Percentiles rank a stretch among this genome's conserved stretches.
Conservation (phyloP, 2,329 filamentous ascomycete genomes). For the Colletotrichum tabaci region DNA sequence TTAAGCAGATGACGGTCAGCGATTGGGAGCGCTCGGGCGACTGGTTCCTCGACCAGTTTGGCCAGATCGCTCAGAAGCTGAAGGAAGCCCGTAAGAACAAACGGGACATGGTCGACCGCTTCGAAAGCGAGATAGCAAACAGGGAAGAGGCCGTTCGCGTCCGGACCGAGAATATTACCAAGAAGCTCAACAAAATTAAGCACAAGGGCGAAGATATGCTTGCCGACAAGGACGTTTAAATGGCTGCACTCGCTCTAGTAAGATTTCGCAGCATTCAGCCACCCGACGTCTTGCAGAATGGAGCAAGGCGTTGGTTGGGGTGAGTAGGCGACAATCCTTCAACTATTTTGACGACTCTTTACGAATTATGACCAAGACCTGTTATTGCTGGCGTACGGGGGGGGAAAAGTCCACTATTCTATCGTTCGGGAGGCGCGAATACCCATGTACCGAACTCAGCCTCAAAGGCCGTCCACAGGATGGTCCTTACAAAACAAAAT, state of each 20-base stretch:
- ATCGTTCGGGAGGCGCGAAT: neutral
- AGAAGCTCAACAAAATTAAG: constrained; percentile 69
- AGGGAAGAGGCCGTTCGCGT: constrained; percentile 69
- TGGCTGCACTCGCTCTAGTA: neutral
- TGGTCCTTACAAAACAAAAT: constrained; percentile 61
- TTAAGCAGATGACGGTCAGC: constrained; percentile 66
- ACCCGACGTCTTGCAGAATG: neutral
- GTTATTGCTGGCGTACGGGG: constrained; percentile 17
- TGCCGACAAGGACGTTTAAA: constrained; percentile 57
- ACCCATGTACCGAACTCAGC: neutral
- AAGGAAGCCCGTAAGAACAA: constrained; percentile 65
- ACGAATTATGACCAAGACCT: constrained; percentile 38
- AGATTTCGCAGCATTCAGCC: neutral
- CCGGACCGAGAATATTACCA: constrained; percentile 68
- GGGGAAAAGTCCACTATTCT: neutral
- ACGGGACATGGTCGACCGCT: constrained; percentile 63
- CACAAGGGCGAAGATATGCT: constrained; percentile 71
- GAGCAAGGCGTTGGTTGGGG: constrained; percentile 15
- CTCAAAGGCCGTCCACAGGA: neutral
- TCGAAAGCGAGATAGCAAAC: constrained; percentile 69
- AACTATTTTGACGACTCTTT: constrained; percentile 34
- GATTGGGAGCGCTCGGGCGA: constrained; percentile 74
- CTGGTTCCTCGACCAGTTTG: constrained; percentile 72
- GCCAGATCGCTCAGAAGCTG: constrained; percentile 63
- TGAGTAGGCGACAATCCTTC: constrained; percentile 28